These are phyloP conservation scores for Fusarium ramigenum DNA, from an alignment of 2,329 filamentous ascomycete species.

Conservation along the genomic window DNA sequence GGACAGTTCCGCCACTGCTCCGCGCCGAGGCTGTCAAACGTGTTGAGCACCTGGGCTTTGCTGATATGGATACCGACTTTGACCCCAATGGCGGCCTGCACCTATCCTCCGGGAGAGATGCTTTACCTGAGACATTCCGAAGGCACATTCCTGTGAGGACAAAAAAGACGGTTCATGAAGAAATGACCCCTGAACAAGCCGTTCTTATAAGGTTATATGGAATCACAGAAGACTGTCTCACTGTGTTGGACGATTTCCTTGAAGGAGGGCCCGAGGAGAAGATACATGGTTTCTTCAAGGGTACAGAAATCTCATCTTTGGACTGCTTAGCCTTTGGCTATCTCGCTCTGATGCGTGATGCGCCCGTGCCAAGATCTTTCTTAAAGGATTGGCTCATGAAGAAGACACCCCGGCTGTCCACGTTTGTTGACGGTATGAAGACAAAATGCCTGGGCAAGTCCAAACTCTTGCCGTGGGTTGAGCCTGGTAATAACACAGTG, in stretches of 20 bases:
- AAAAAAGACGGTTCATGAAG: conserved; percentile 66
- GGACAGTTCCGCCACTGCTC: conserved; percentile 80
- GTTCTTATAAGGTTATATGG: conserved; percentile 80
- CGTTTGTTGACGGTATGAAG: conserved; percentile 47
- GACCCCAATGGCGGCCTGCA: conserved; percentile 51
- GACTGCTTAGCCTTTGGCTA: conserved; percentile 88
- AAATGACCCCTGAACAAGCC: conserved; percentile 75
- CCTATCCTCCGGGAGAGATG: conserved; percentile 49
- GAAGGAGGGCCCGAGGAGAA: conserved; percentile 32
- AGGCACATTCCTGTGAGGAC: conserved; percentile 52
- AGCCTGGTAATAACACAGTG: conserved; percentile 32
- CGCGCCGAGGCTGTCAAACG: conserved; percentile 75
- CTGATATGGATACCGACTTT: conserved; percentile 71
- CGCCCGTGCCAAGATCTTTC: conserved; percentile 55
- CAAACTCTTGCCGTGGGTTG: conserved; percentile 43
- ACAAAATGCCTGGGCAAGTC: conserved; percentile 28
- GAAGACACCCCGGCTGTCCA: conserved; percentile 44
- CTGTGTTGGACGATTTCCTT: conserved; percentile 71
- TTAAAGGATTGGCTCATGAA: conserved; percentile 53
- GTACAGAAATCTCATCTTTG: conserved; percentile 51
- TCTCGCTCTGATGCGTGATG: conserved; percentile 74
- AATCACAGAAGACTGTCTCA: conserved; percentile 75
- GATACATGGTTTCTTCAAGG: conserved; percentile 46
- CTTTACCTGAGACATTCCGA: conserved; percentile 53
- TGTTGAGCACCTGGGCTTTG: conserved; percentile 76